Conservation (phyloP, 1,139 yeast species). For the Waltiozyma sp. region DNA sequence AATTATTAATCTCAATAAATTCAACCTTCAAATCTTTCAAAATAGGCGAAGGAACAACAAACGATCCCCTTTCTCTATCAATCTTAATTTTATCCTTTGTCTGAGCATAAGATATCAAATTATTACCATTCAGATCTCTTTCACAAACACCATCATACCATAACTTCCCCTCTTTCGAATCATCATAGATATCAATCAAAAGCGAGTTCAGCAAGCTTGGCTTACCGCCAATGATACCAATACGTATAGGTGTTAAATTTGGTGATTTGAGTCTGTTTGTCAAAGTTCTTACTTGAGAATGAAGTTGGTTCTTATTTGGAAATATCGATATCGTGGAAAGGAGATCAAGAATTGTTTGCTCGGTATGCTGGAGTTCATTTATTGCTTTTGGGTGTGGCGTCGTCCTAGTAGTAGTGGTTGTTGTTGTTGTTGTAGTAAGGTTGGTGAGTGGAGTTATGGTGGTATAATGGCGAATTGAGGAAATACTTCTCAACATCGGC, state of each 20-base stretch:
- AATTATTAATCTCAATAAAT: constrained; percentile 14
- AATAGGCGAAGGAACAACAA: constrained; percentile 15
- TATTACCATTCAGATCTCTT: constrained; percentile 5
- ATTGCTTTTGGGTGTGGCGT: too few species aligned
- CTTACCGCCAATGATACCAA: constrained; percentile 15
- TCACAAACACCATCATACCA: constrained; percentile 13
- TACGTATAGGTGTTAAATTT: constrained; percentile 8
- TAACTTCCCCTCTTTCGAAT: constrained; percentile 8
- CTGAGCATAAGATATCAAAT: constrained; percentile 6
- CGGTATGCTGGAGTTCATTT: background rate
- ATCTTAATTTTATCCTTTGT: background rate
- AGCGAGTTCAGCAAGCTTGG: constrained; percentile 13
- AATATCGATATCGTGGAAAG: background rate
- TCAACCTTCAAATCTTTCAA: constrained; percentile 15
- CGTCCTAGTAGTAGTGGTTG: background rate
- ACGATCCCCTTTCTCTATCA: constrained; percentile 4
- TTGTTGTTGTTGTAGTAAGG: background rate
- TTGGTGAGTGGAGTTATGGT: background rate
- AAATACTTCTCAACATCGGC: background rate
- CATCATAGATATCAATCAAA: constrained; percentile 16
- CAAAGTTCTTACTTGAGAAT: constrained; percentile 1
- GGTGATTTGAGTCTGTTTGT: constrained; percentile 6
- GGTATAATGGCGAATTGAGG: background rate
- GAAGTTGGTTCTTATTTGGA: constrained; percentile 3
- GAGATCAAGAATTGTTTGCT: background rate